A percentile compares a stretch with the other conserved stretches of the same genome.
Conservation (phyloP, 2,329 filamentous ascomycete genomes). For the Cercospora beticola region DNA sequence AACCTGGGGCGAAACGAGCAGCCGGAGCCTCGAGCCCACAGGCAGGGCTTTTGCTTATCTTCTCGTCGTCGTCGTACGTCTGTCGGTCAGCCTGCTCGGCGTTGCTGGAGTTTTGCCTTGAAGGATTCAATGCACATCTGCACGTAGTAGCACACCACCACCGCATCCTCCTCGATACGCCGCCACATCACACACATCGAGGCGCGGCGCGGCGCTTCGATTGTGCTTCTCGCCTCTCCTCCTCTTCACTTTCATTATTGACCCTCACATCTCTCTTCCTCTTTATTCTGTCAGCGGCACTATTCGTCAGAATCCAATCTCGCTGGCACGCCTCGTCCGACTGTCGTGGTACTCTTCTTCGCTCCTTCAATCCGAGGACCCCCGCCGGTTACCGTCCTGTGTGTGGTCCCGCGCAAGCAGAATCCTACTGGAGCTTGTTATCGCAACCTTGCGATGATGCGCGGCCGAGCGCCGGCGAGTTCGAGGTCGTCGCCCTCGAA, state of each 20-base stretch:
- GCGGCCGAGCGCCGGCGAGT: conserved; percentile 13
- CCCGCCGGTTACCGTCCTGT: background rate
- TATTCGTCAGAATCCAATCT: background rate
- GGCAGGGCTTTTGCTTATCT: background rate
- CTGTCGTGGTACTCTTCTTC: background rate
- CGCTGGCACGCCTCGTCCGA: background rate
- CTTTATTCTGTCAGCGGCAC: background rate
- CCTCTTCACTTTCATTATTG: background rate
- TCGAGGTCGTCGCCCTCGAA: conserved; percentile 5
- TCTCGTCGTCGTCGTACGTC: background rate
- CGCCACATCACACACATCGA: conserved; percentile 3
- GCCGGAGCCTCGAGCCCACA: background rate
- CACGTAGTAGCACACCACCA: background rate
- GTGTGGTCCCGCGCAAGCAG: background rate
- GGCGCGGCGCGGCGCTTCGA: background rate
- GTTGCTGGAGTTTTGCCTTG: background rate
- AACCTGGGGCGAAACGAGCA: background rate
- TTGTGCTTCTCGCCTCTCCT: background rate
- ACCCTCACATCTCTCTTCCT: background rate
- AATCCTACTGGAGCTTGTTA: background rate
- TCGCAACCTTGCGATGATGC: conserved; percentile 10
- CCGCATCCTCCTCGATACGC: conserved; percentile 1
- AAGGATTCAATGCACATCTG: background rate
- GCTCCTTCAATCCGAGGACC: background rate
- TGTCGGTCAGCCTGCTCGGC: background rate